phyloP scores from a whole-genome alignment of 2,329 filamentous ascomycete species.

The Aaosphaeria arxii region DNA sequence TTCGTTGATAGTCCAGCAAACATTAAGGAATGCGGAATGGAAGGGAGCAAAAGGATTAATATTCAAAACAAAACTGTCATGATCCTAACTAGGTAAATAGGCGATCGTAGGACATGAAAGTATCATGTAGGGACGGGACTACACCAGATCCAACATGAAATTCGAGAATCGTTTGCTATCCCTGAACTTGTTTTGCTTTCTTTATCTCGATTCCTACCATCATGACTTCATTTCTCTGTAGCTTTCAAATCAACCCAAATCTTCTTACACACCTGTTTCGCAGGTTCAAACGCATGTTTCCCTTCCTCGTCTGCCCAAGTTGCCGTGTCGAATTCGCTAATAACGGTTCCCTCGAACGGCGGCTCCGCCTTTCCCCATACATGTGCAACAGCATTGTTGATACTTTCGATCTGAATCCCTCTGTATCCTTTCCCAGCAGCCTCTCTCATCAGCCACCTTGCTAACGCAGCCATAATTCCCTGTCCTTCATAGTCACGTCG shows the following conservation, averaged over 20 bases:
- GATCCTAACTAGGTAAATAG: no score
- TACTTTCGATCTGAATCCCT: slow-evolving; percentile 35
- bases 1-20: no score
- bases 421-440: slow-evolving; percentile 29
- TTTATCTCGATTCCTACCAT: no score
- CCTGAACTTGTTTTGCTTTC: no score
- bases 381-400: slow-evolving; percentile 26
- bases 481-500: slow-evolving; percentile 33
- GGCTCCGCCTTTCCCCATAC: slow-evolving; percentile 24
- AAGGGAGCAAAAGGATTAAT: no score
- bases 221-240: background rate
- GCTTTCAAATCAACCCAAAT: slow-evolving; percentile 24
- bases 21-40: no score
- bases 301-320: slow-evolving; percentile 22
- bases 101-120: no score
- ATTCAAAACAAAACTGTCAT: no score
- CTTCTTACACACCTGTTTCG: slow-evolving; percentile 20
- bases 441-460: slow-evolving; percentile 38
- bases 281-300: slow-evolving; percentile 17
- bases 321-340: slow-evolving; percentile 19
- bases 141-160: no score
- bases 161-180: no score
- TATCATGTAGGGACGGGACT: no score
- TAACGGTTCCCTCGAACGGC: slow-evolving; percentile 15
- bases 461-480: slow-evolving; percentile 31